Percentiles rank a stretch among this genome's conserved stretches.
These are phyloP conservation scores for Sporothrix pseudoabietina DNA, from an alignment of 2,329 filamentous ascomycete species.

Conservation along the genomic window DNA sequence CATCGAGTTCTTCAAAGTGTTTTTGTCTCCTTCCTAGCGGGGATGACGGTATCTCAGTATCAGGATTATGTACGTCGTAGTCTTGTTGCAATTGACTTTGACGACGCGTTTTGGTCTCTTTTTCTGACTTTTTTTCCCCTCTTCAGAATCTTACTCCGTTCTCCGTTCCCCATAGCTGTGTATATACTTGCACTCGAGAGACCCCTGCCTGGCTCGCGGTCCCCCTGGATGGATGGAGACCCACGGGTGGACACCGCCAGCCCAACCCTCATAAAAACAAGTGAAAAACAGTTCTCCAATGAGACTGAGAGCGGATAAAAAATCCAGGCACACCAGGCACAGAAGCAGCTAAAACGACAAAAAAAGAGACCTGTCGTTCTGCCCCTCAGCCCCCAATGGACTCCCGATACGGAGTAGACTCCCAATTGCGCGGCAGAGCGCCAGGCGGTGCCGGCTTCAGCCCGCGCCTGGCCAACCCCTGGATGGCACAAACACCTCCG, in stretches of 20 bases:
- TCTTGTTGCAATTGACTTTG: neutral
- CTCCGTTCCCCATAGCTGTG: neutral
- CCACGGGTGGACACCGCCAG: slow-evolving; percentile 28
- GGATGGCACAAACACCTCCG: neutral
- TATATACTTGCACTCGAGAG: neutral
- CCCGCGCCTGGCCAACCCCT: neutral
- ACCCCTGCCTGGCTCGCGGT: slow-evolving; percentile 30
- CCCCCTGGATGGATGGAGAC: slow-evolving; percentile 29
- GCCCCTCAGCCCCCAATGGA: neutral
- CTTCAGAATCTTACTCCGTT: slow-evolving; percentile 4
- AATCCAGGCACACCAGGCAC: neutral
- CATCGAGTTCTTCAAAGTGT: slow-evolving; percentile 2
- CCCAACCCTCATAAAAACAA: slow-evolving; percentile 2
- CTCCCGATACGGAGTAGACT: neutral
- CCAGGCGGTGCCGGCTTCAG: slow-evolving; percentile 15
- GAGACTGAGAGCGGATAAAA: neutral
- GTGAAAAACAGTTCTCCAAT: neutral
- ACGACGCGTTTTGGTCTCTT: neutral
- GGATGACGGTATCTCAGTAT: neutral
- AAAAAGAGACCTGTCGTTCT: neutral
- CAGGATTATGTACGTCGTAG: neutral
- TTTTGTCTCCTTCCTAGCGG: neutral
- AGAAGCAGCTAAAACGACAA: neutral
- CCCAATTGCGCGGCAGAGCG: slow-evolving; percentile 7
- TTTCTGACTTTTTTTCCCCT: neutral